These are phyloP conservation scores for Huntiella abstrusa DNA, from an alignment of 2,329 filamentous ascomycete species.

Conservation along the genomic window DNA sequence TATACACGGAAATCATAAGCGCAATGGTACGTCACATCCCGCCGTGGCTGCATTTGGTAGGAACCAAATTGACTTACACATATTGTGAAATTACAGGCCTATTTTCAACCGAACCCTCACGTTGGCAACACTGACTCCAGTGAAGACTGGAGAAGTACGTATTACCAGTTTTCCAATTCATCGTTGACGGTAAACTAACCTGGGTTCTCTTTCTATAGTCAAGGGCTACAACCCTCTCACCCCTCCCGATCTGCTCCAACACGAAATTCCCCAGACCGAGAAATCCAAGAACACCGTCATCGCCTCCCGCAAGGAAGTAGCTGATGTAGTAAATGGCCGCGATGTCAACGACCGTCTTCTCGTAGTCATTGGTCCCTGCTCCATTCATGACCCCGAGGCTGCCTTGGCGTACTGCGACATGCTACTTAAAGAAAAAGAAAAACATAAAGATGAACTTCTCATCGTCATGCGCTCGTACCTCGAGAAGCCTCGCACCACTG, in stretches of 20 bases:
- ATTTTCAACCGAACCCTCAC: conserved; percentile 21
- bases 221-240: conserved; percentile 88
- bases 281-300: conserved; percentile 48
- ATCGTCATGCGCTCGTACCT: conserved; percentile 98
- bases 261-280: conserved; percentile 58
- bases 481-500: conserved; percentile 93
- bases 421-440: conserved; percentile 63
- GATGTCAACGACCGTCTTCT: conserved; percentile 42
- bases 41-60: background rate
- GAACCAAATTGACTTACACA: background rate
- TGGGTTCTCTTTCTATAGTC: conserved; percentile 34
- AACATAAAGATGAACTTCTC: conserved; percentile 73
- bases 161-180: conserved; percentile 3
- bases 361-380: conserved; percentile 85
- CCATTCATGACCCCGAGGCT: conserved; percentile 82
- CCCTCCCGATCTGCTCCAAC: conserved; percentile 67
- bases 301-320: conserved; percentile 47
- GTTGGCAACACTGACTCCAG: conserved; percentile 55
- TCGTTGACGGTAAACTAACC: background rate
- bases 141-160: conserved; percentile 69
- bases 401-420: conserved; percentile 86
- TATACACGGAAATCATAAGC: conserved; percentile 3
- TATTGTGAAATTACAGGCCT: conserved; percentile 4
- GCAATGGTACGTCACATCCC: conserved; percentile 6
- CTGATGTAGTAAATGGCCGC: conserved; percentile 58